Evolutionary conservation across 352 stramenopile species (phyloP), one percentile per base, ranked within the genome.

Genomic region (Phytophthora tentaculata): DNA sequence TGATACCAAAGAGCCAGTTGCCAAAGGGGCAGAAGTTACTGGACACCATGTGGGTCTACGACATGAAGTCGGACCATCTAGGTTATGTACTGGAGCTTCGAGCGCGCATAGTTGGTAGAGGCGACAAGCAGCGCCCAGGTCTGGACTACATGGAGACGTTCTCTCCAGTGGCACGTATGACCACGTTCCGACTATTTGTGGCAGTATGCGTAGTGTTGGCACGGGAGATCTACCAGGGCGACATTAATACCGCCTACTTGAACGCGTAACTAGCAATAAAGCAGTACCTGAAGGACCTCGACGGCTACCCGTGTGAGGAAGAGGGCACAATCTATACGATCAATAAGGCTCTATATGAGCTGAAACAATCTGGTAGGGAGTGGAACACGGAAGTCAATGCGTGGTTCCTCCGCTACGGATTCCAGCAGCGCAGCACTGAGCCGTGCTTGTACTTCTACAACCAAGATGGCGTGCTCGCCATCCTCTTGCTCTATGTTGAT

Each of bases 41-140:
- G 7, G 6, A 56, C 13, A 64, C 32, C 13, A 71, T 67, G 50
- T 71, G 64, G 64, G 51, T 67, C 1, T 66, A 32, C 32, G 28
- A 61, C 4, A 0, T 66, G 10, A 66, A 71, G 22, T 14, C 32
- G 0, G 55, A 66, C 29, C 37, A 70, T 6, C 16, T 60, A 6
- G 55, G 55, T 56, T 32, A 60, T 37, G 47, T 70, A 1, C 7
- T 58, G 3, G 4, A 51, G 8, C 64, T 66, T 5, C 17, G 50
- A 28, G 23, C 64, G 1, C 48, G 56, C 3, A 57, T 66, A 26
- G 64, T 71, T 0, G 64, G 32, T 48, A 14, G 26, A 41, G 24
- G 62, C 6, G 26, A 64, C 23, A 60, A 64, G 9, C 54, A 70
- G 5, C 37, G 47, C 20, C 48, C 19, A 12, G 62, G 54, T 37